Percentiles rank a stretch among this genome's conserved stretches.
Conservation (phyloP, 345 rosid genomes). For the Gossypioides kirkii region DNA sequence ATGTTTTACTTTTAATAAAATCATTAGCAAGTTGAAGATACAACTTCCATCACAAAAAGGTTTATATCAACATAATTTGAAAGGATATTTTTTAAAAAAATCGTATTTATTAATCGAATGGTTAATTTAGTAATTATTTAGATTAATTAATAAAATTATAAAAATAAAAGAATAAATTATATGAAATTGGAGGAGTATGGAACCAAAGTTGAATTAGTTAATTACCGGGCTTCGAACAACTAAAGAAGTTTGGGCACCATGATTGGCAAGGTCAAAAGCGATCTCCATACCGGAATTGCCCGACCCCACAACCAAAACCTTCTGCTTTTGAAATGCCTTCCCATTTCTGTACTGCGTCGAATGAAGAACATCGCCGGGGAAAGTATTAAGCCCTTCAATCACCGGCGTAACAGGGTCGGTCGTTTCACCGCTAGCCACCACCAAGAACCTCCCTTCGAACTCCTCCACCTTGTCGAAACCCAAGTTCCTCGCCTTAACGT, state of each 20-base stretch:
- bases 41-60: too few species aligned
- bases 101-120: too few species aligned
- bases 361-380: conserved; percentile 32
- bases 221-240: conserved; percentile 65
- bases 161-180: too few species aligned
- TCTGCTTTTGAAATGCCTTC: neutral
- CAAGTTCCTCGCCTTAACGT: conserved; percentile 36
- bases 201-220: too few species aligned
- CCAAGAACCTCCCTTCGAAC: conserved; percentile 46
- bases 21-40: too few species aligned
- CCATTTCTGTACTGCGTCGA: neutral
- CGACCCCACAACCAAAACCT: conserved; percentile 59
- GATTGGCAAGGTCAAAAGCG: conserved; percentile 55
- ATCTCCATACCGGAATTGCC: conserved; percentile 94
- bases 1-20: too few species aligned
- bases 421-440: conserved; percentile 57
- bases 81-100: too few species aligned
- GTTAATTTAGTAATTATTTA: too few species aligned
- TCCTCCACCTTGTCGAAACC: conserved; percentile 41
- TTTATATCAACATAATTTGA: too few species aligned
- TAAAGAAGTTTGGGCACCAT: conserved; percentile 50
- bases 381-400: conserved; percentile 34
- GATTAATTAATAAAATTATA: too few species aligned
- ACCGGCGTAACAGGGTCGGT: conserved; percentile 38
- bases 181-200: too few species aligned